Evolutionary conservation across 2,329 filamentous ascomycete species (phyloP), one percentile per base, ranked within the genome.

Genomic region (Aspergillus melleus): DNA sequence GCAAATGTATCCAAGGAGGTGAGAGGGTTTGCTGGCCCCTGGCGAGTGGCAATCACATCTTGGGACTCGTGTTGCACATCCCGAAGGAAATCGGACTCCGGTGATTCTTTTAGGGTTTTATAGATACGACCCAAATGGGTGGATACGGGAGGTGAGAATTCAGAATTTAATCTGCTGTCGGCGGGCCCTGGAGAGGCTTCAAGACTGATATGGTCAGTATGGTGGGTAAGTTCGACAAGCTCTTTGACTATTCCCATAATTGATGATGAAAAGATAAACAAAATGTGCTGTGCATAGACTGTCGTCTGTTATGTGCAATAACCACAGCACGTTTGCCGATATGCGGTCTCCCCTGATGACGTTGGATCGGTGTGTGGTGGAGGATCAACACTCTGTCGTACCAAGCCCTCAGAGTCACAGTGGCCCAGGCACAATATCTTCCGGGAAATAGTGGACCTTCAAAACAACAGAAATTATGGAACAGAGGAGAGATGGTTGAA

Each of bases 1-100:
- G 80, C 72, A 59, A 84, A 83, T 6, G 69, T 71, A 50, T 79
- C 72, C 61, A 83, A 71, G 14, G 72, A 73, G n/a, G 61, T 61
- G 32, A 73, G 63, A 22, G 62, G 65, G 19, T 72, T 62, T 3
- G 32, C 22, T 14, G 29, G 46, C 16, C 56, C 53, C 20, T 61
- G 50, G 2, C 20, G 55, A 53, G 49, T 50, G 2, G 55, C 9
- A 12, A 9, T 26, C 22, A 54, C 53, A 9, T 9, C 9, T 2
- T 46, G 26, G 20, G 44, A 16, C 16, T 71, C 66, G 16, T 59
- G 64, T 22, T 71, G 67, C 26, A 73, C 56, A 19, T 66, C 64
- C 5, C 60, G 59, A 26, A 70, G 50, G 12, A 74, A 74, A 10
- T 68, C 66, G 2, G 57, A 42, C 11, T 66, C 66, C 6, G 62